These are phyloP conservation scores for Clavulina sp. DNA, from an alignment of 768 basidiomycete genomes.

Conservation along the genomic window DNA sequence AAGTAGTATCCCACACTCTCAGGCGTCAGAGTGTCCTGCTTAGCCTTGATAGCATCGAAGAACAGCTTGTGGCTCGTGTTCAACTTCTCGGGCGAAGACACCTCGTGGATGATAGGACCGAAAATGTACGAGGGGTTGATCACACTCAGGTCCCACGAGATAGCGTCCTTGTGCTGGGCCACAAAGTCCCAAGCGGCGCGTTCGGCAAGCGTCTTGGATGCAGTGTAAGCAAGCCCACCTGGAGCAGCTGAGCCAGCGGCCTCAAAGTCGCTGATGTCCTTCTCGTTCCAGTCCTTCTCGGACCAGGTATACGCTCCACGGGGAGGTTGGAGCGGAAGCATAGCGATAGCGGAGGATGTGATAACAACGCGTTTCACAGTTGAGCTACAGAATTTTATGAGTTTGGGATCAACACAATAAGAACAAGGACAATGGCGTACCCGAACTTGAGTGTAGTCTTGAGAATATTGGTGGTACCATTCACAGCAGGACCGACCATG, in stretches of 20 bases:
- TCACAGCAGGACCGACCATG: conserved; percentile 22
- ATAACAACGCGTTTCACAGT: conserved; percentile 20
- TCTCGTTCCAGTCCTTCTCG: conserved; percentile 22
- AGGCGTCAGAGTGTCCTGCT: neutral
- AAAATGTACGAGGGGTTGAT: conserved; percentile 15
- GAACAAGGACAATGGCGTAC: neutral
- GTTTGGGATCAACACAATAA: neutral
- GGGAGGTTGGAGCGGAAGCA: conserved; percentile 11
- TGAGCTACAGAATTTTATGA: conserved; percentile 15
- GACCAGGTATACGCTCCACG: conserved; percentile 8
- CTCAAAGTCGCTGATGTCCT: conserved; percentile 15
- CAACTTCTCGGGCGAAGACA: conserved; percentile 14
- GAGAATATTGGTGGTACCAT: conserved; percentile 21
- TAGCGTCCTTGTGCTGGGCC: conserved; percentile 8
- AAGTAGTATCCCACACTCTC: conserved; percentile 8
- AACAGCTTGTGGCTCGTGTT: conserved; percentile 18
- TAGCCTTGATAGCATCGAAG: neutral
- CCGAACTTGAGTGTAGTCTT: conserved; percentile 8
- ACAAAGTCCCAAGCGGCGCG: conserved; percentile 17
- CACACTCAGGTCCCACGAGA: conserved; percentile 15
- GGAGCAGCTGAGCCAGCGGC: conserved; percentile 17
- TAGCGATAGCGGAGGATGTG: conserved; percentile 21
- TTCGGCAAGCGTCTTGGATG: conserved; percentile 20
- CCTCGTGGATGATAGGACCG: conserved; percentile 10
- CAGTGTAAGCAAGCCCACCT: conserved; percentile 13